A percentile compares a stretch with the other conserved stretches of the same genome.
phyloP scores from a whole-genome alignment of 139 green algal species.

The Eudorina sp. region DNA sequence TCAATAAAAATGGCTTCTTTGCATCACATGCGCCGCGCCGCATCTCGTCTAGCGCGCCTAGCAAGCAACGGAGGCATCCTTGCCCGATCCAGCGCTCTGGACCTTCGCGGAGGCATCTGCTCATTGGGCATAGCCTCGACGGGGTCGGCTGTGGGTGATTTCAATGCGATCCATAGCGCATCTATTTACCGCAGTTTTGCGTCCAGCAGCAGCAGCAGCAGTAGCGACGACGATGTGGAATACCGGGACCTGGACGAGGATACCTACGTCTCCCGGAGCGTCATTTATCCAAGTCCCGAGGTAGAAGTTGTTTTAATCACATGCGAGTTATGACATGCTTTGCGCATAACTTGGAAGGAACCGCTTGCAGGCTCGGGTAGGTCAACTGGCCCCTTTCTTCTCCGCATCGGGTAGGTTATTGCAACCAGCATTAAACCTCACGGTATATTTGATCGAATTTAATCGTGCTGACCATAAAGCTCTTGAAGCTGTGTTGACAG shows the following conservation, averaged over 20 bases:
- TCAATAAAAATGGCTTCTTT: too few species aligned
- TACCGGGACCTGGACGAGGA: neutral
- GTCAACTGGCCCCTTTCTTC: neutral
- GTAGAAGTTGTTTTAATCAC: neutral
- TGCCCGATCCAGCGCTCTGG: too few species aligned
- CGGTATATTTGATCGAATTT: neutral
- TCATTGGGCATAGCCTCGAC: neutral
- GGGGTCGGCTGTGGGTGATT: neutral
- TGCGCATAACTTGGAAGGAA: neutral
- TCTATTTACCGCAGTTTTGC: neutral
- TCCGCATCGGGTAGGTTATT: neutral
- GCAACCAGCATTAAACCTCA: neutral
- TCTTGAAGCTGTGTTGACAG: too few species aligned
- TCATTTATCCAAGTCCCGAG: constrained; percentile 5
- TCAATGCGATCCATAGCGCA: neutral
- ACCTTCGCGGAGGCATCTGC: neutral
- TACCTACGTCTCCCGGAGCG: neutral
- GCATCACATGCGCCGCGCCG: too few species aligned
- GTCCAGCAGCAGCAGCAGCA: neutral
- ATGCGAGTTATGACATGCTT: neutral
- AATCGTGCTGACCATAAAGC: neutral
- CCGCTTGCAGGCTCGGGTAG: neutral
- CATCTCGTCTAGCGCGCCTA: too few species aligned
- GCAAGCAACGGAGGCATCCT: too few species aligned
- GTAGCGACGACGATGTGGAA: neutral